Percentiles rank a stretch among this genome's conserved stretches.
Conservation (phyloP, 108 stramenopile species). For the Nitzschia putrida region DNA sequence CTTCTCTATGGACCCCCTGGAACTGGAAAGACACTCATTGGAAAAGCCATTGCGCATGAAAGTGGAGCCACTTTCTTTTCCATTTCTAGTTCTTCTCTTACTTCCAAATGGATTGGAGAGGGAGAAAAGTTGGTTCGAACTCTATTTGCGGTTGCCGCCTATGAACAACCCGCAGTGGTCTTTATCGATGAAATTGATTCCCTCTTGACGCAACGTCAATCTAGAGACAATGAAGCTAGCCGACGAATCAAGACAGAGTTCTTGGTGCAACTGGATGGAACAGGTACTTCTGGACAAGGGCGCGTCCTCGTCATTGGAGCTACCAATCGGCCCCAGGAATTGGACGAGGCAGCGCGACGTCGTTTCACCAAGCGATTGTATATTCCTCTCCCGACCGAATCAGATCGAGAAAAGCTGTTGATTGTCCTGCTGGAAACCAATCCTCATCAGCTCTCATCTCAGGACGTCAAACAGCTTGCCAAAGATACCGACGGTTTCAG, state of each 20-base stretch:
- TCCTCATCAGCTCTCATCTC: constrained; percentile 62
- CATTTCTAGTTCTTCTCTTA: constrained; percentile 96
- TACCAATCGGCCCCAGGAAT: constrained; percentile 97
- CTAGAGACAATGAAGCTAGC: constrained; percentile 94
- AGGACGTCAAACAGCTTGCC: constrained; percentile 74
- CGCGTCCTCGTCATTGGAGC: constrained; percentile 97
- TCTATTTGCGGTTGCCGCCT: constrained; percentile 95
- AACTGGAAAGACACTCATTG: constrained; percentile 96
- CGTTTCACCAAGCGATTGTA: constrained; percentile 91
- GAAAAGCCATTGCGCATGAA: constrained; percentile 98
- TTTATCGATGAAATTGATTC: constrained; percentile 98
- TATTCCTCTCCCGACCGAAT: constrained; percentile 91
- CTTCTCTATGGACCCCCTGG: constrained; percentile 83
- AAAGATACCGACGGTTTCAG: constrained; percentile 86
- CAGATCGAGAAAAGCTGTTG: constrained; percentile 77
- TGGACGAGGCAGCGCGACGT: constrained; percentile 98
- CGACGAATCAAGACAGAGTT: constrained; percentile 94
- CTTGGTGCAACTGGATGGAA: constrained; percentile 91
- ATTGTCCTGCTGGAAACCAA: constrained; percentile 83
- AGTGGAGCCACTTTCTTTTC: constrained; percentile 97
- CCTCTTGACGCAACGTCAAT: constrained; percentile 86
- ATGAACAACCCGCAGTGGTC: constrained; percentile 88
- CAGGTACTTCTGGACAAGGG: constrained; percentile 72
- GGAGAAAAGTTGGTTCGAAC: constrained; percentile 97
- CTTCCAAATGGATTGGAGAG: constrained; percentile 99